phyloP scores from a whole-genome alignment of 208 protist genomes.

The Acanthamoeba sp. region DNA sequence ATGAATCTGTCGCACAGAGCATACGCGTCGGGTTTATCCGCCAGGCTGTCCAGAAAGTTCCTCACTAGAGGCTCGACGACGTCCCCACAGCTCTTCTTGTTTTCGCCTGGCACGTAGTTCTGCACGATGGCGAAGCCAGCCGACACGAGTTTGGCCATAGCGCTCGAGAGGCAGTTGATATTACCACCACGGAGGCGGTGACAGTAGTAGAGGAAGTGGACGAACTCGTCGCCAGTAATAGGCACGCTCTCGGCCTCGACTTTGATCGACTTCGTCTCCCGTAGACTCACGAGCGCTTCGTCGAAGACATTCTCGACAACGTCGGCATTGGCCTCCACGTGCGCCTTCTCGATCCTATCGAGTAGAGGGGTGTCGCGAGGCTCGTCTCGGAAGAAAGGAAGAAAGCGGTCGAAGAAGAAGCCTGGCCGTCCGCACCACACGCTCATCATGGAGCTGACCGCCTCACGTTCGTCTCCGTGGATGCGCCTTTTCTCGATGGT shows the following conservation, averaged over 20 bases:
- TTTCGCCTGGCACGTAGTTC: not conserved
- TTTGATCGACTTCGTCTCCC: not conserved
- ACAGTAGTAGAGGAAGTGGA: conserved; percentile 1
- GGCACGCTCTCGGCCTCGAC: not conserved
- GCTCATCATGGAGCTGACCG: not conserved
- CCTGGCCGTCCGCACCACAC: not conserved
- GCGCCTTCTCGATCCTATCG: not conserved
- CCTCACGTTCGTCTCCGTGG: not conserved
- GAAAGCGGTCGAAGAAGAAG: conserved; percentile 58
- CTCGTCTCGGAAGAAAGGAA: not conserved
- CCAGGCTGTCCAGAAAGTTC: not conserved
- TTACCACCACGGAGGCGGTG: not conserved
- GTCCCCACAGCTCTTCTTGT: not conserved
- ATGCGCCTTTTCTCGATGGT: not conserved
- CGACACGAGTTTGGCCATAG: not conserved
- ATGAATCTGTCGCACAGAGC: not conserved
- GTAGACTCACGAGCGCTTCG: not conserved
- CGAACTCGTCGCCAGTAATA: not conserved
- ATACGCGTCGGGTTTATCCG: not conserved
- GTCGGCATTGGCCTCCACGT: not conserved
- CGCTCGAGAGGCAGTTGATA: not conserved
- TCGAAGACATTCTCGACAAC: not conserved
- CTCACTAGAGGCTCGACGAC: conserved; percentile 18
- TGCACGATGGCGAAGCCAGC: not conserved
- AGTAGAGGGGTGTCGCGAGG: not conserved